phyloP scores from a whole-genome alignment of 148 eudicot species.

The Rhododendron griersonianum region DNA sequence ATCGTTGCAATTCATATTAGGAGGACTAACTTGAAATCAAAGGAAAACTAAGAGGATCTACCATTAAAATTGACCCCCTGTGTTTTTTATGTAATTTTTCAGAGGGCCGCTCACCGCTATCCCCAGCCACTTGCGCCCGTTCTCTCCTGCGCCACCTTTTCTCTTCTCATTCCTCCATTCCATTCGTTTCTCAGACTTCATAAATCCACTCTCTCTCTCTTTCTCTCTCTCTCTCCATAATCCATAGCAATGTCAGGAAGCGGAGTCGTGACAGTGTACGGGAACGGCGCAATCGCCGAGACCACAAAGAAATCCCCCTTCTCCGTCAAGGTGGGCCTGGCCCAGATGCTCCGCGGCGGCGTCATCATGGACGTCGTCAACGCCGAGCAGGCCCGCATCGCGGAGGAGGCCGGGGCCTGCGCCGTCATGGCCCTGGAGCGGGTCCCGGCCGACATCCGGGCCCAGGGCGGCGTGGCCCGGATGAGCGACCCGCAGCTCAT shows the following conservation, averaged over 20 bases:
- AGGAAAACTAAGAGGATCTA: neutral
- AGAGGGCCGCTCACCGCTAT: neutral
- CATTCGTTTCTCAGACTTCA: neutral
- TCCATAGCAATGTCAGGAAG: slow-evolving; percentile 33
- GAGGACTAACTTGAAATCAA: neutral
- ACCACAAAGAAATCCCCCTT: slow-evolving; percentile 64
- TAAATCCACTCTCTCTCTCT: neutral
- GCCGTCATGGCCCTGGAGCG: slow-evolving; percentile 97
- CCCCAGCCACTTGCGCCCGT: neutral
- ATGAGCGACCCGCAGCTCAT: slow-evolving; percentile 93
- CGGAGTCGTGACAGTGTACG: slow-evolving; percentile 65
- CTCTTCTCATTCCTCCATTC: neutral
- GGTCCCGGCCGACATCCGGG: slow-evolving; percentile 92
- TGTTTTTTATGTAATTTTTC: neutral
- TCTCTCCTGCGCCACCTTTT: neutral
- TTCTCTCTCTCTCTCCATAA: neutral
- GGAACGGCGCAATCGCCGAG: slow-evolving; percentile 67
- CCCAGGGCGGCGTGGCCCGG: slow-evolving; percentile 91
- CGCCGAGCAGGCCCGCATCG: slow-evolving; percentile 81
- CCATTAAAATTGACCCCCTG: neutral
- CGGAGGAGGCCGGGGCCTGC: slow-evolving; percentile 96
- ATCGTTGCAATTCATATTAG: neutral
- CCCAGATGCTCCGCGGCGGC: slow-evolving; percentile 97
- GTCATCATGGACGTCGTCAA: slow-evolving; percentile 96
- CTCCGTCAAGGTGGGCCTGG: slow-evolving; percentile 92